Percentiles rank a stretch among this genome's conserved stretches.
Conservation (phyloP, 2,329 filamentous ascomycete species). For the Endocalyx cinctus region DNA sequence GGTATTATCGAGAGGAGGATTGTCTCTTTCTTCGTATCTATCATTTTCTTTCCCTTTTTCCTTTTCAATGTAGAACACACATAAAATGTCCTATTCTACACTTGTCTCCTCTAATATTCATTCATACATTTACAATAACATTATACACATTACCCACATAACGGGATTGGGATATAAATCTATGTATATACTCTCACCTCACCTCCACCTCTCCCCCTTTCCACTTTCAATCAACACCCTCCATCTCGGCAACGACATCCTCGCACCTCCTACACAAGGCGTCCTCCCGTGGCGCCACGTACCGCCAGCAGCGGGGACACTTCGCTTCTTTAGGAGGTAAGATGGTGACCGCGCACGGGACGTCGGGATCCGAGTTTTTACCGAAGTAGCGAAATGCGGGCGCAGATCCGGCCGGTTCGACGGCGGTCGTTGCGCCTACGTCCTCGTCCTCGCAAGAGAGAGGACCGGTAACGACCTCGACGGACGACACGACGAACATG, state of each 20-base stretch:
- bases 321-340: conserved; percentile 56
- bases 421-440: conserved; percentile 27
- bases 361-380: too few species aligned
- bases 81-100: conserved; percentile 8
- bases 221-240: neutral
- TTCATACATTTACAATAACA: too few species aligned
- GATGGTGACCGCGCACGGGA: conserved; percentile 36
- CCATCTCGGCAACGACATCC: conserved; percentile 45
- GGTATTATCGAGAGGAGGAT: too few species aligned
- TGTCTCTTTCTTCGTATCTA: too few species aligned
- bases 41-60: too few species aligned
- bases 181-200: neutral
- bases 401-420: too few species aligned
- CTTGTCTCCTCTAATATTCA: conserved; percentile 1
- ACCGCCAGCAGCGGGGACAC: conserved; percentile 87
- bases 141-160: too few species aligned
- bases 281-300: conserved; percentile 63
- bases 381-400: too few species aligned
- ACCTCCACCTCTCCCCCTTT: too few species aligned
- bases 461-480: conserved; percentile 41
- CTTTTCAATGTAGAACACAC: too few species aligned
- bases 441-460: conserved; percentile 42
- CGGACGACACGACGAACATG: conserved; percentile 65
- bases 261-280: conserved; percentile 70
- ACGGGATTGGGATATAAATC: too few species aligned